Base-by-base conservation (phyloP, 495 filamentous ascomycete species). In the Lasiosphaeria ovina region DNA sequence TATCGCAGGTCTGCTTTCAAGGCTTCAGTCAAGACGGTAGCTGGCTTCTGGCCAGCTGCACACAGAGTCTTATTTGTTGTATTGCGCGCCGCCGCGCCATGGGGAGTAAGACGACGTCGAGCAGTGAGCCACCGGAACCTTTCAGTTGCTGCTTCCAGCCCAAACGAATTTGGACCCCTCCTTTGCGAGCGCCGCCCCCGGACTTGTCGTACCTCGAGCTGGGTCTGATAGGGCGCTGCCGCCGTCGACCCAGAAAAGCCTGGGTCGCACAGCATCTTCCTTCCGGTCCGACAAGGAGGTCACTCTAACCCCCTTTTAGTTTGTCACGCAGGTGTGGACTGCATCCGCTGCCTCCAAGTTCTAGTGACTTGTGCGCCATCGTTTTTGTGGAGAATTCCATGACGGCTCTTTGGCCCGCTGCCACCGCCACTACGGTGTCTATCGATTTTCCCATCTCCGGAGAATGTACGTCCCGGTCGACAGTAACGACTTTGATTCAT, bases 231-330 rank as follows among this genome's bases (percentile, higher is more conserved):
- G 31, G 50, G 50, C 50, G 50, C 34, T 35, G 31, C 11, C 12
- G 38, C 42, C 12, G 49, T 35, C 17, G 42, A 42, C 45, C 17
- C 24, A 24, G 24, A 24, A 17, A 44, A n/a, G 45, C 4, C 47
- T 47, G 56, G 45, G 56, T 57, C 48, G 35, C 54, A 57, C 54
- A 57, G 34, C 40, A 34, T 45, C 24, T 42, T 57, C 16, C 24
- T 42, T 55, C 14, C 17, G 17, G 54, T 44, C 40, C 56, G 45
- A 38, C 45, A 51, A 35, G 44, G 56, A 17, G 35, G 31, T 10
- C n/a, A 40, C 56, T 35, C 32, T 49, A 35, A 12, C 34, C 50
- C 31, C 31, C 50, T 12, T 33, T 52, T 32, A 8, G 31, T 35
- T 52, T 52, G 24, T 52, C 31, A 8, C 34, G 11, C 50, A 52